Evolutionary conservation across 352 stramenopile species (phyloP), one percentile per base, ranked within the genome.

Genomic region (Phytophthora melonis): DNA sequence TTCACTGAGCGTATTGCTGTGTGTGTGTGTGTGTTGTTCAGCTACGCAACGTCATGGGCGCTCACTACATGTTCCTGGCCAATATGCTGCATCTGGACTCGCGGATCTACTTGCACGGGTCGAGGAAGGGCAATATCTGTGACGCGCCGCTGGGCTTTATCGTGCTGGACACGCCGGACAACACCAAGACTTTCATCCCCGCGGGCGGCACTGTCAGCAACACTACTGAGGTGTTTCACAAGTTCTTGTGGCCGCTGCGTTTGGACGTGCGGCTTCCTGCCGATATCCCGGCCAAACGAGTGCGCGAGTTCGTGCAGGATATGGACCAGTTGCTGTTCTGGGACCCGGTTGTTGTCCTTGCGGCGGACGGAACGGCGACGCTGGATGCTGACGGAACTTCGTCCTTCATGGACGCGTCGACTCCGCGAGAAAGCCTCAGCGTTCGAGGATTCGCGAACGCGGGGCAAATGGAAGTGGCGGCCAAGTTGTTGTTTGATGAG

Each of bases 31-130:
- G 30, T 16, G 36, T 43, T 41, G 8, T 43, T 43, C 52, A 93
- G 87, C 63, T 93, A 10, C 84, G 82, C 27, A 93, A 93, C 52
- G 72, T 92, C 68, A 78, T 93, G 74, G 87, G 84, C 3, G 87
- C 80, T 2, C 84, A 91, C 66, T 90, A 92, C 68, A 92, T 93
- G 87, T 93, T 93, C 50, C 69, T 93, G 56, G 68, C 78, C 68
- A 93, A 90, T 62, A 92, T 93, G 83, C 63, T 93, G 50, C 79
- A 82, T 34, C 54, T 92, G 5, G 77, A 82, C 39, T 87, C 83
- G 27, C 77, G 69, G 32, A 74, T 93, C 18, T 77, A 81, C 34
- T 34, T 93, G 18, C 68, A 85, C 4, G 82, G 82, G 5, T 75
- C 70, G 13, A 75, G 78, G 25, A 78, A 80, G 16, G 87, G 87